Base-by-base conservation (phyloP, 2,329 filamentous ascomycete genomes). In the Fusarium veterinarium region DNA sequence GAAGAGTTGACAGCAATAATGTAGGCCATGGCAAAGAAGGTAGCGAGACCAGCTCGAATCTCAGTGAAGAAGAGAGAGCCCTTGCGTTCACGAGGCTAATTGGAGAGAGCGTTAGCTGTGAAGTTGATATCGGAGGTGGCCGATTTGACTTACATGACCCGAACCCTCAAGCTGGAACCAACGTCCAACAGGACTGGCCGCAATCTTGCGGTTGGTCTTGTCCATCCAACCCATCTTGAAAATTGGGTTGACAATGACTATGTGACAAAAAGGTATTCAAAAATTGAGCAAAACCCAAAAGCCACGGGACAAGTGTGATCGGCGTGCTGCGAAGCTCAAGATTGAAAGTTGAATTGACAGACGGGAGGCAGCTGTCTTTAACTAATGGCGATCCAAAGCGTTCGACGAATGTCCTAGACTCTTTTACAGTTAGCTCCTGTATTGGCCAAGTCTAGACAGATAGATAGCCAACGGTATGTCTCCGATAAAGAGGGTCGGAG, bases 81-180 rank as follows among this genome's bases (percentile, higher is more conserved):
- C 79, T 93, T 92, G 59, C 93, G 90, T 81, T 93, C 91, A 76
- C 86, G 89, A 72, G 87, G 89, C 91, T 93, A 64, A 52, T 65
- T 28, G 57, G 10, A 35, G 25, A 44, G 6, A 23, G 12, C 19
- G 30, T 68, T 49, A 68, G 52, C 23, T 38, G 33, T 20, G 11
- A 37, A 48, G 10, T 14, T 20, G 41, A 48, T 45, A 28, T 20
- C n/a, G 30, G 33, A n/a, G 23, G 20, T 62, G 33, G 23, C 25
- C 23, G 46, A 42, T 35, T 59, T 17, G 44, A 87, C 91, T 86
- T 88, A 93, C 92, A 88, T 95, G 93, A 77, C 93, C 93, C 42
- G 89, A 94, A 73, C 93, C 93, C 70, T 97, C 93, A 44, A 97
- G 89, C 74, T 90, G 89, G 83, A 97, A 97, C 85, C 91, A 93